phyloP scores from a whole-genome alignment of 768 basidiomycete species.

The Suillus cothurnatus region DNA sequence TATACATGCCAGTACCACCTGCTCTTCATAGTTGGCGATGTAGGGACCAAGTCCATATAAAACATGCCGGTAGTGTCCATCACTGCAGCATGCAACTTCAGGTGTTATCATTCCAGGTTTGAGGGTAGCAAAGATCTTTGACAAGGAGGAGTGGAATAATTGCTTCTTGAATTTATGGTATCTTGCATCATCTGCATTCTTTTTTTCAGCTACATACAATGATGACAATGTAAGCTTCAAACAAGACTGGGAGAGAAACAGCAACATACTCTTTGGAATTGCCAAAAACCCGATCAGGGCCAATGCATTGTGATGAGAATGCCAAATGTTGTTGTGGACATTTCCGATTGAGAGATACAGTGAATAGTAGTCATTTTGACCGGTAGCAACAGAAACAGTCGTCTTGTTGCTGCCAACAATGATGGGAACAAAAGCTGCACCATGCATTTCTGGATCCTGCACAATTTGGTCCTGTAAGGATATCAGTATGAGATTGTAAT shows the following conservation, averaged over 20 bases:
- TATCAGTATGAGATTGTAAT: background rate
- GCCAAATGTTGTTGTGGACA: slow-evolving; percentile 21
- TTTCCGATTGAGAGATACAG: slow-evolving; percentile 26
- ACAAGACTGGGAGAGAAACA: background rate
- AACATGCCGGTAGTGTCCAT: slow-evolving; percentile 31
- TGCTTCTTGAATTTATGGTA: slow-evolving; percentile 24
- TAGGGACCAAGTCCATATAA: slow-evolving; percentile 40
- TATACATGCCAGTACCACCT: slow-evolving; percentile 33
- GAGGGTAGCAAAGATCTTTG: slow-evolving; percentile 16
- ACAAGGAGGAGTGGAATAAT: slow-evolving; percentile 23
- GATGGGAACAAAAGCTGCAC: background rate
- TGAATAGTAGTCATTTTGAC: slow-evolving; percentile 29
- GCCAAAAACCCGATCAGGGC: slow-evolving; percentile 24
- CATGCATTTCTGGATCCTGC: background rate
- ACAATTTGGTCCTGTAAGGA: background rate
- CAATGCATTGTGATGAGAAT: slow-evolving; percentile 22
- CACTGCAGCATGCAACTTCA: slow-evolving; percentile 18
- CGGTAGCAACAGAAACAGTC: slow-evolving; percentile 26
- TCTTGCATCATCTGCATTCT: slow-evolving; percentile 6
- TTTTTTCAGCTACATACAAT: background rate
- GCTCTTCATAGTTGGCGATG: slow-evolving; percentile 45
- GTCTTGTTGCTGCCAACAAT: slow-evolving; percentile 25
- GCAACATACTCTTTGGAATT: slow-evolving; percentile 30
- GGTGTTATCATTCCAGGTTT: slow-evolving; percentile 19
- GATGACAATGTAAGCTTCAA: background rate